Percentiles rank a stretch among this genome's conserved stretches.
These are phyloP conservation scores for Cucumis sativus DNA, from an alignment of 306 rosid species.

Conservation along the genomic window Cucumber_9930_V3 NC_026656.2:1847501-1848000, in stretches of 20 bases:
- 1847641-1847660: conserved; percentile 63
- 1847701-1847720: conserved; percentile 58
- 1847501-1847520: too few species aligned
- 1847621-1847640: conserved; percentile 55
- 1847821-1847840: conserved; percentile 44
- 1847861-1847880: conserved; percentile 52
- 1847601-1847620: conserved; percentile 11
- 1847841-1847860: conserved; percentile 52
- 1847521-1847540: not conserved
- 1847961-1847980: conserved; percentile 70
- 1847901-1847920: conserved; percentile 46
- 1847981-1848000: conserved; percentile 33
- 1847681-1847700: conserved; percentile 52
- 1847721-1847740: conserved; percentile 48
- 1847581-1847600: not conserved
- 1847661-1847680: conserved; percentile 61
- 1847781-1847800: conserved; percentile 40
- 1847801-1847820: conserved; percentile 39
- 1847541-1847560: not conserved
- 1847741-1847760: conserved; percentile 41
- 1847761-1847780: conserved; percentile 55
- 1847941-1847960: conserved; percentile 53
- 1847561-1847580: not conserved
- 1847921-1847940: conserved; percentile 56
- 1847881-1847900: conserved; percentile 59